Base-by-base conservation (phyloP, 768 basidiomycete genomes). In the Lactarius deliciosus region DNA sequence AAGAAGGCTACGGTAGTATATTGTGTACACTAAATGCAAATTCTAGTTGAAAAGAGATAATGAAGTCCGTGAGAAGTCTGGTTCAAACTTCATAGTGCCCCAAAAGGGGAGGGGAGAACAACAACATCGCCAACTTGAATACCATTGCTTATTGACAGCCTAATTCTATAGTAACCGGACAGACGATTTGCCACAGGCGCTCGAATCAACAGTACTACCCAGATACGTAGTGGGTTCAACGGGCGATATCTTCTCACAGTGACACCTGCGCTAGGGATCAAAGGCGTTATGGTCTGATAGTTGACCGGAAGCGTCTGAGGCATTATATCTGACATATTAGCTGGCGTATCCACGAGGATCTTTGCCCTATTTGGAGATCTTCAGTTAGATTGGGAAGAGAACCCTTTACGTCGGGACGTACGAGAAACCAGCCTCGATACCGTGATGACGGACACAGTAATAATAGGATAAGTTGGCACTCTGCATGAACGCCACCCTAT, bases 391-490 rank as follows among this genome's bases (percentile, higher is more conserved):
- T 28, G 30, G 40, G 2, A 36, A 58, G 25, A 20, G 28, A 25
- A 50, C 22, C 45, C 18, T 25, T 34, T 47, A 5, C 5, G 36
- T 18, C 22, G 32, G 66, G 60, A 79, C 83, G 72, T 75, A 84
- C 84, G 79, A 79, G 68, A 85, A 75, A 56, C 77, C 77, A 38
- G 76, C 79, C 71, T 79, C 79, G 38, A 75, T 75, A 13, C 70
- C 75, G 60, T 74, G 65, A 68, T 81, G 80, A 64, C 77, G 77
- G 41, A 83, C 70, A 10, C 76, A 76, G 71, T 85, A 86, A 61
- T 77, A 77, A 74, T 85, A 85, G 50, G 76, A 76, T 54, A 75
- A 68, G 45, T 83, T 84, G 30, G 84, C 82, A 63, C 78, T 79
- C 57, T 85, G 77, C 47, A 84, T 80, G 68, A 84, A 74, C 38